A percentile compares a stretch with the other conserved stretches of the same genome.
Evolutionary conservation across 129 eudicot species (phyloP).

Genomic region (Dittrichia graveolens): DNA sequence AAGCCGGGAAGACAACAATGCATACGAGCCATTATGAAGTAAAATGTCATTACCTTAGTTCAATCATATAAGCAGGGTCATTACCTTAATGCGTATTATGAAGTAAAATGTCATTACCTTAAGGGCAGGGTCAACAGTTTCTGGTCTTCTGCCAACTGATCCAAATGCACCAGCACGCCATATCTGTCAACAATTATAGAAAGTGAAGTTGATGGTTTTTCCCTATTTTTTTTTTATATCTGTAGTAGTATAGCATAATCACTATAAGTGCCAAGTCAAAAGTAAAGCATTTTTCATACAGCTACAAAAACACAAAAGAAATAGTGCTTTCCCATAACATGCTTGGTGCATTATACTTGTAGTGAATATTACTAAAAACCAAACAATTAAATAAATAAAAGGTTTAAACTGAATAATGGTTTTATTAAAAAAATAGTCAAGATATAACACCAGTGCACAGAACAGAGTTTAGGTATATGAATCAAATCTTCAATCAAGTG

Average conservation of each 20-base stretch:
- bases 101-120: slow-evolving; percentile 32
- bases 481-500: no score
- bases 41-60: no score
- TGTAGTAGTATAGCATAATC: not conserved
- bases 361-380: not conserved
- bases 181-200: slow-evolving; percentile 30
- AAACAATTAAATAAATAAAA: no score
- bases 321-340: not conserved
- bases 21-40: no score
- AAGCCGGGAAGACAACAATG: no score
- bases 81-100: no score
- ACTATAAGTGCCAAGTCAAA: not conserved
- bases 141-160: slow-evolving; percentile 36
- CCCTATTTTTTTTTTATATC: not conserved
- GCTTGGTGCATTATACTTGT: not conserved
- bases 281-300: not conserved
- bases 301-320: not conserved
- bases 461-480: no score
- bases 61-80: no score
- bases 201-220: not conserved
- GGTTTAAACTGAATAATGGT: no score
- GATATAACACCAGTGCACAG: no score
- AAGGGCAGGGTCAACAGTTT: slow-evolving; percentile 34
- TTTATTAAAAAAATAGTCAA: no score
- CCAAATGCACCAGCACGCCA: slow-evolving; percentile 46